Conservation (phyloP, 2,329 filamentous ascomycete genomes). For the Achaetomium macrosporum region DNA sequence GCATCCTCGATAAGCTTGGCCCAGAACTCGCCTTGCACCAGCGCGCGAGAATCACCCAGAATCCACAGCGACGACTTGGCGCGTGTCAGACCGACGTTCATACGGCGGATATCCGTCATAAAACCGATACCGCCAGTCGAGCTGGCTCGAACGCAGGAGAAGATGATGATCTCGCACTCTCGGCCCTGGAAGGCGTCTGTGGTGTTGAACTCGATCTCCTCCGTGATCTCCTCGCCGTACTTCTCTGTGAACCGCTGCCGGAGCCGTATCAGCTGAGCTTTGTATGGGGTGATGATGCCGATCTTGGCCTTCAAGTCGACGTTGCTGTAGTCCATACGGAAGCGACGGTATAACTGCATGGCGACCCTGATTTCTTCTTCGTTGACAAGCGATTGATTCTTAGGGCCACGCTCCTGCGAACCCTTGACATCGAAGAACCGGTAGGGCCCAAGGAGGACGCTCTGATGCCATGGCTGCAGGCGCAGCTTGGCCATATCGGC, state of each 20-base stretch:
- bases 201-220: constrained; percentile 92
- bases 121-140: constrained; percentile 96
- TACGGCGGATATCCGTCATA: constrained; percentile 94
- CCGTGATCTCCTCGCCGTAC: constrained; percentile 70
- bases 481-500: constrained; percentile 73
- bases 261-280: constrained; percentile 79
- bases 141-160: constrained; percentile 93
- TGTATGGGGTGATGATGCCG: constrained; percentile 97
- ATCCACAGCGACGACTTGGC: constrained; percentile 97
- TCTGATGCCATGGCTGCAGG: constrained; percentile 77
- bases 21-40: constrained; percentile 89
- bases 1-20: constrained; percentile 78
- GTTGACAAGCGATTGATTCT: constrained; percentile 87
- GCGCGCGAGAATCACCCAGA: constrained; percentile 80
- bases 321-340: constrained; percentile 64
- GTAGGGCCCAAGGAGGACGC: constrained; percentile 77
- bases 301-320: constrained; percentile 76
- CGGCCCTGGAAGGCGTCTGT: constrained; percentile 97
- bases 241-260: constrained; percentile 64
- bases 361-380: constrained; percentile 80
- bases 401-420: constrained; percentile 71
- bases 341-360: constrained; percentile 73
- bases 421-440: constrained; percentile 96
- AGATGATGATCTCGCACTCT: constrained; percentile 97
- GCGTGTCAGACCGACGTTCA: constrained; percentile 97